Evolutionary conservation across 352 stramenopile species (phyloP), one percentile per base, ranked within the genome.

Genomic region (Phytopythium boreale): DNA sequence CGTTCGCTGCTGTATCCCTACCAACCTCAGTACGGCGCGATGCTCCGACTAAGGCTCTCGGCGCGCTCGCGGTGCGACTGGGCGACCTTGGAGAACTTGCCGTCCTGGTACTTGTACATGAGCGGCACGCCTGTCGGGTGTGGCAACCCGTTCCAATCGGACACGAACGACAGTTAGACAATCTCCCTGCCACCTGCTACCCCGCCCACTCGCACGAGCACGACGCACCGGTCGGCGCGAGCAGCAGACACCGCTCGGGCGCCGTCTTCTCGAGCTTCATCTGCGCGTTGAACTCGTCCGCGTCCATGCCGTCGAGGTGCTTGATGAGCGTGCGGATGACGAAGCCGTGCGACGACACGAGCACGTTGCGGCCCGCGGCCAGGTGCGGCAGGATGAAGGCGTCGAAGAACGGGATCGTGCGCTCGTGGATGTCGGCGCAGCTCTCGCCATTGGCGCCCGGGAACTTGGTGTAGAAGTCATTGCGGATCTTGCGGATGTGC

Each of bases 251-350:
- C 27, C 81, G 78, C 58, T 89, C 84, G 5, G 86, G 86, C 6
- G 83, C 79, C 60, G 78, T 79, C 64, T 94, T 94, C 67, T 94
- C 86, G 51, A 94, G 68, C 69, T 86, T 84, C 86, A 94, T 94
- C 65, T 94, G 86, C 37, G 83, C 80, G 47, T 84, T 88, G 63
- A 92, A 94, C 55, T 82, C 77, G 22, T 79, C 62, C 20, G 89
- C 80, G 62, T 87, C 78, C 82, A 94, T 92, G 61, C 73, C 72
- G 71, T 94, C 86, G 34, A 94, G 68, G 63, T 91, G 69, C 69
- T 94, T 94, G 64, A 94, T 89, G 70, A 94, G 75, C 66, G 86
- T 94, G 22, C 86, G 83, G 63, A 94, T 92, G 51, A 92, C 86
- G 65, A 94, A 94, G 22, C 86, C 86, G 55, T 94, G 86, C 15